Base-by-base conservation (phyloP, 2,329 filamentous ascomycete species). In the Paecilomyces variotii region DNA sequence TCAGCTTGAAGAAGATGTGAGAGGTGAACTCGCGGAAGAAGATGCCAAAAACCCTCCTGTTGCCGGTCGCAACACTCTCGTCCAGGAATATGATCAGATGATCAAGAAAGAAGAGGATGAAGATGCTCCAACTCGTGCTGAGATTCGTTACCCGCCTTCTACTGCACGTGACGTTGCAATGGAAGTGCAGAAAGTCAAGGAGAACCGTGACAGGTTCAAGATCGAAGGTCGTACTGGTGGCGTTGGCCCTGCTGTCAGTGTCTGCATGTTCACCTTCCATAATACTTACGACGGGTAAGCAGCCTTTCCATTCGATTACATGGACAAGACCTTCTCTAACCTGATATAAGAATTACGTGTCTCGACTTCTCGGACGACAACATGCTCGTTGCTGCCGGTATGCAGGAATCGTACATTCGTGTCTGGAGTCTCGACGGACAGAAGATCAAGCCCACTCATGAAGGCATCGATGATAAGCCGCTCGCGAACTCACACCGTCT, bases 231-330 rank as follows among this genome's bases (percentile, higher is more conserved):
- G 89, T 34, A 93, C 89, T 11, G 90, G 91, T 14, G 93, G 92
- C 7, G 83, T 92, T 55, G 91, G 92, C 12, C 85, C 91, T 57
- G 87, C 87, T 27, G 82, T 97, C 60, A 96, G 91, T 67, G 87
- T 95, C 26, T 94, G 90, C 79, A 97, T 97, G 89, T 97, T 95
- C 72, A 99, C 94, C 0, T 96, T 97, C 70, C 94, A 99, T 79
- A 99, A 99, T 74, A 96, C 90, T 0, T 87, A 91, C 62, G 91
- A 96, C 74, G 89, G 86, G 90, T 92, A 77, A 79, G 84, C 62
- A 35, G 19, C 30, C 10, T 51, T 61, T 32, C 7, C 30, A 60
- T 56, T 58, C 60, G 9, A 6, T 24, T 11, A 52, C 9, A 9
- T 50, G 11, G 19, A 19, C 19, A 51, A 24, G 30, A n/a, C 54